Evolutionary conservation across 345 rosid genomes (phyloP).

Genomic region (Eucalyptus cloeziana): DNA sequence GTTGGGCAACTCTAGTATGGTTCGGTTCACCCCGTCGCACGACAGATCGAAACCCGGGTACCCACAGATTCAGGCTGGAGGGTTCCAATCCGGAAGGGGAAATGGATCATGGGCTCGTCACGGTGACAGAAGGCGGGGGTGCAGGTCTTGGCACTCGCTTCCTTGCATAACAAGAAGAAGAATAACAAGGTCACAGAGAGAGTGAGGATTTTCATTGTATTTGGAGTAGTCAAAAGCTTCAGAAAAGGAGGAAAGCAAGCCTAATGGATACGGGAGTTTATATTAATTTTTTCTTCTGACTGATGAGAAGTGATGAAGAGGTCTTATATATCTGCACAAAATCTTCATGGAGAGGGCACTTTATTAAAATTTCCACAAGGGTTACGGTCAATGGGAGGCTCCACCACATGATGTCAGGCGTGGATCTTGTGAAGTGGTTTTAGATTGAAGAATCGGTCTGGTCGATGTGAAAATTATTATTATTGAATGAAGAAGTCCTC

Average conservation of each 20-base stretch:
- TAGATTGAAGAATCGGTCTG: neutral
- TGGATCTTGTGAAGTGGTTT: neutral
- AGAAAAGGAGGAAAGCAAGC: neutral
- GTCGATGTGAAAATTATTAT: neutral
- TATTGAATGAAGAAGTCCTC: neutral
- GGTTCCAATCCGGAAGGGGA: conserved; percentile 41
- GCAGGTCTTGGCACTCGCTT: conserved; percentile 6
- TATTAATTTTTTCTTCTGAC: neutral
- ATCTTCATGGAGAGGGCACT: neutral
- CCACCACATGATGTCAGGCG: neutral
- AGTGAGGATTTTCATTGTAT: neutral
- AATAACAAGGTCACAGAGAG: neutral
- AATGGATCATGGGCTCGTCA: conserved; percentile 26
- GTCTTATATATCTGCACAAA: neutral
- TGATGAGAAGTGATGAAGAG: neutral
- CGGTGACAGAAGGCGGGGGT: conserved; percentile 17
- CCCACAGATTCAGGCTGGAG: conserved; percentile 36
- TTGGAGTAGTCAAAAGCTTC: neutral
- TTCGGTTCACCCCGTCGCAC: conserved; percentile 28
- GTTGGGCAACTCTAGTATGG: conserved; percentile 16
- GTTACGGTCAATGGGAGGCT: neutral
- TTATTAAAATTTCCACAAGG: neutral
- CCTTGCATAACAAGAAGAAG: neutral
- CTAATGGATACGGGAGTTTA: neutral
- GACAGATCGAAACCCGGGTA: conserved; percentile 40